A percentile compares a stretch with the other conserved stretches of the same genome.
These are phyloP conservation scores for Fusarium transvaalense DNA, from an alignment of 2,329 filamentous ascomycete species.

Conservation along the genomic window DNA sequence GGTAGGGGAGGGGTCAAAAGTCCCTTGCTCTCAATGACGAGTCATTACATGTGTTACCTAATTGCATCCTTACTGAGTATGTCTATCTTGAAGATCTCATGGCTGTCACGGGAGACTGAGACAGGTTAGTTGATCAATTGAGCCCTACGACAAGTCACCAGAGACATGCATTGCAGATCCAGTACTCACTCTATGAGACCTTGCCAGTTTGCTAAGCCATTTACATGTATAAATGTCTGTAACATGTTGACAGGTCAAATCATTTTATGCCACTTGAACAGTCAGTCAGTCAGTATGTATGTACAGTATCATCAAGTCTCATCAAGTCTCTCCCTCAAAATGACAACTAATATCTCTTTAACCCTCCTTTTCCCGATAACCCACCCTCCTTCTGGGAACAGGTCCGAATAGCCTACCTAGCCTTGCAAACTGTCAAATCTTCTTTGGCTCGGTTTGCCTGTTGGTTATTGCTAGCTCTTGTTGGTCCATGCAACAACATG, in stretches of 20 bases:
- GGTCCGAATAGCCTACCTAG: constrained; percentile 30
- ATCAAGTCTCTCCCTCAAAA: too few relatives aligned
- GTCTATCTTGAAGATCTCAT: neutral
- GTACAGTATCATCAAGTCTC: too few relatives aligned
- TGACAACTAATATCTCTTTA: neutral
- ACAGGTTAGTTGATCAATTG: neutral
- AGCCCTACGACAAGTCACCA: constrained; percentile 16
- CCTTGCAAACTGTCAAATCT: constrained; percentile 12
- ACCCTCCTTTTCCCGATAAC: constrained; percentile 17
- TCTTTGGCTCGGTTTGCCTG: constrained; percentile 13
- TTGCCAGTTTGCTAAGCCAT: neutral
- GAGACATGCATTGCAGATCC: constrained; percentile 37
- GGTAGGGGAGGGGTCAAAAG: neutral
- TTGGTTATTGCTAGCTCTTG: neutral
- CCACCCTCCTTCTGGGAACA: constrained; percentile 19
- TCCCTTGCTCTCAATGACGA: neutral
- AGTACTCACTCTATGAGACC: constrained; percentile 7
- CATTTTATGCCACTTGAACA: neutral
- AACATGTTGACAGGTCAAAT: neutral
- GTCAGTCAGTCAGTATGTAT: neutral
- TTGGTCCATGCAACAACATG: constrained; percentile 16
- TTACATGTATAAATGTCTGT: neutral
- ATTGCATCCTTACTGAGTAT: neutral
- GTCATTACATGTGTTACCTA: neutral
- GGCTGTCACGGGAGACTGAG: neutral